Evolutionary conservation across 179 eudicot species (phyloP), one percentile per base, ranked within the genome.

Genomic region (Actinidia polygama): DNA sequence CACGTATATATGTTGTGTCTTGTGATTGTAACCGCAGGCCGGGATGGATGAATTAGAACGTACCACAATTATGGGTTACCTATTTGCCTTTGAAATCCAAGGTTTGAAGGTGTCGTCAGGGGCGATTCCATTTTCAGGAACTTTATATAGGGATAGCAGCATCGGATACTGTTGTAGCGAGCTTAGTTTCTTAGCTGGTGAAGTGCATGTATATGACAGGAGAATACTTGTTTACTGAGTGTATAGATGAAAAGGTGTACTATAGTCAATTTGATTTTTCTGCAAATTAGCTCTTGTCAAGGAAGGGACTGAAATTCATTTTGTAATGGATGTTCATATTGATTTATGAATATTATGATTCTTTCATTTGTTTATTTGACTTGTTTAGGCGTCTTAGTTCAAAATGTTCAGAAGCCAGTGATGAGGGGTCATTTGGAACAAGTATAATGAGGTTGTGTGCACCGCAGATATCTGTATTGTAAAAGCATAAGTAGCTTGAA

Each of bases 1-100:
- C n/a, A n/a, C n/a, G n/a, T n/a, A n/a, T 2, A 30, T 72, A 80
- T 91, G 87, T 94, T 95, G 96, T 97, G 96, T 36, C 91, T 90
- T 50, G 97, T 92, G 63, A 90, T 94, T 46, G 97, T 93, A 57
- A 93, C 98, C 1, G 99, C 91, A 58, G 98, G 98, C 24, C 86
- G 83, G 79, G 99, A 96, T 74, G 99, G 99, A 3, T 83, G 87
- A 83, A 92, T 94, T 7, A 91, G 88, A 82, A 90, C 94, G 4
- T 94, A 85, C 85, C 95, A 90, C 69, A 96, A 96, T 40, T 92
- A 92, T 19, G 97, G 97, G 2, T 79, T 96, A 77, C 99, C 99
- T 3, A 77, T 89, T 80, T 86, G 87, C 19, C 81, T 87, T 26
- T 90, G 87, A 89, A 57, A 51, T 30, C 19, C 61, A 26, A 23